Evolutionary conservation across 441 rosid species (phyloP).

Genomic region (Gossypium gossypioides): DNA sequence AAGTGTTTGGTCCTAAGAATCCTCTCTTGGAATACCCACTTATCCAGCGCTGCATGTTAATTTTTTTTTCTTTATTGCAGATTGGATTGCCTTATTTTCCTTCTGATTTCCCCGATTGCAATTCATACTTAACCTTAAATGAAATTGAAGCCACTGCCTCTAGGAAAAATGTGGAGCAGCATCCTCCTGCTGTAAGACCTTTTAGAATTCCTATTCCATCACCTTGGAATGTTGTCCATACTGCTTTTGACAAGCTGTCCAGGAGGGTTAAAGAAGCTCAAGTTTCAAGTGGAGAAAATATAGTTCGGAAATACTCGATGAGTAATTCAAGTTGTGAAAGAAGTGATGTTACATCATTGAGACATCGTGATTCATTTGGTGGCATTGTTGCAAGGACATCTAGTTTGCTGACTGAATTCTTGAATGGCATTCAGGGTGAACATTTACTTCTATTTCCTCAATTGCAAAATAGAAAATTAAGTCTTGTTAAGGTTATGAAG

Average conservation of each 20-base stretch:
- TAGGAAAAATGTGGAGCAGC: conserved; percentile 33
- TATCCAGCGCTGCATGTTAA: conserved; percentile 14
- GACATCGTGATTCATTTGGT: conserved; percentile 22
- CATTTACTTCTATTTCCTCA: conserved; percentile 41
- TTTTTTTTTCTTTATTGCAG: conserved; percentile 31
- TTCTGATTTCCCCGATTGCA: conserved; percentile 75
- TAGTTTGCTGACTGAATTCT: conserved; percentile 26
- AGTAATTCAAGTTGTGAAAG: conserved; percentile 10
- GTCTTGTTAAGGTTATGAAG: conserved; percentile 24
- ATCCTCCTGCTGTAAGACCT: conserved; percentile 52
- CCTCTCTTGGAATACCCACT: not conserved
- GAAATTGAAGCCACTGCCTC: conserved; percentile 39
- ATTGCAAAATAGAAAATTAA: conserved; percentile 19
- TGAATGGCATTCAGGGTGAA: conserved; percentile 29
- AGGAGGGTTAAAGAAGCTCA: conserved; percentile 11
- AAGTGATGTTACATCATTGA: conserved; percentile 11
- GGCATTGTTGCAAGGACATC: conserved; percentile 61
- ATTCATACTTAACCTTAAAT: conserved; percentile 46
- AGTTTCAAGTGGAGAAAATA: conserved; percentile 20
- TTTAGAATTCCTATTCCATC: conserved; percentile 54
- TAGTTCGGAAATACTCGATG: conserved; percentile 11
- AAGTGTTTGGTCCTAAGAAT: conserved; percentile 18
- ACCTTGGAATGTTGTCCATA: conserved; percentile 55
- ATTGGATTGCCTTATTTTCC: conserved; percentile 68
- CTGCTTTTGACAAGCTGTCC: conserved; percentile 23